Evolutionary conservation across 2,329 filamentous ascomycete genomes (phyloP).

Genomic region (Penicillium concentricum): DNA sequence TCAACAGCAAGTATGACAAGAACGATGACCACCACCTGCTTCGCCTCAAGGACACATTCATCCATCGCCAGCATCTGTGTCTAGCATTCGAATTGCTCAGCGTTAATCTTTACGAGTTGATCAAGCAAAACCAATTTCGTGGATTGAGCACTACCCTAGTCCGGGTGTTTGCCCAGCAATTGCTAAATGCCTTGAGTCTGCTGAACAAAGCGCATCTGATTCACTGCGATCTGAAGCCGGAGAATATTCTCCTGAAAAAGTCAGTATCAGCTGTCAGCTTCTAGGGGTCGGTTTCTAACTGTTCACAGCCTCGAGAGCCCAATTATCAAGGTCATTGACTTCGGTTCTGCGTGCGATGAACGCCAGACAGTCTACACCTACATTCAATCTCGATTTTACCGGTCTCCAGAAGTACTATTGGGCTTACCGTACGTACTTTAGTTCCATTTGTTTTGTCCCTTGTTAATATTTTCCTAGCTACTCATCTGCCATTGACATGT

Average conservation of each 20-base stretch:
- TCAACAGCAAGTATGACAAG: slow-evolving; percentile 98
- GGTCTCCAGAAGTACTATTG: slow-evolving; percentile 93
- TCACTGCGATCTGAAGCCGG: slow-evolving; percentile 96
- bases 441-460: not conserved
- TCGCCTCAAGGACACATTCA: slow-evolving; percentile 95
- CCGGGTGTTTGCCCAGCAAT: slow-evolving; percentile 93
- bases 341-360: slow-evolving; percentile 96
- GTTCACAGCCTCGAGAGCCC: slow-evolving; percentile 78
- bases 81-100: slow-evolving; percentile 94
- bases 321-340: slow-evolving; percentile 99
- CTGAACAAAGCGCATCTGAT: slow-evolving; percentile 96
- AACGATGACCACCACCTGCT: slow-evolving; percentile 97
- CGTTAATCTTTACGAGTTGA: slow-evolving; percentile 96
- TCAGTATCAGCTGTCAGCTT: slow-evolving; percentile 35
- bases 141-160: slow-evolving; percentile 95
- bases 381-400: slow-evolving; percentile 97
- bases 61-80: slow-evolving; percentile 94
- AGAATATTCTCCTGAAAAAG: slow-evolving; percentile 98
- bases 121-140: slow-evolving; percentile 99
- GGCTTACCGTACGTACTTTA: slow-evolving; percentile 66
- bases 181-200: slow-evolving; percentile 86
- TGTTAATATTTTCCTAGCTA: slow-evolving; percentile 54
- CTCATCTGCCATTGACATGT: slow-evolving; percentile 99
- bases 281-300: not conserved
- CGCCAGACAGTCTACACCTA: slow-evolving; percentile 98